Conservation (phyloP, 139 green algal species). For the Ettlia oleoabundans region DNA sequence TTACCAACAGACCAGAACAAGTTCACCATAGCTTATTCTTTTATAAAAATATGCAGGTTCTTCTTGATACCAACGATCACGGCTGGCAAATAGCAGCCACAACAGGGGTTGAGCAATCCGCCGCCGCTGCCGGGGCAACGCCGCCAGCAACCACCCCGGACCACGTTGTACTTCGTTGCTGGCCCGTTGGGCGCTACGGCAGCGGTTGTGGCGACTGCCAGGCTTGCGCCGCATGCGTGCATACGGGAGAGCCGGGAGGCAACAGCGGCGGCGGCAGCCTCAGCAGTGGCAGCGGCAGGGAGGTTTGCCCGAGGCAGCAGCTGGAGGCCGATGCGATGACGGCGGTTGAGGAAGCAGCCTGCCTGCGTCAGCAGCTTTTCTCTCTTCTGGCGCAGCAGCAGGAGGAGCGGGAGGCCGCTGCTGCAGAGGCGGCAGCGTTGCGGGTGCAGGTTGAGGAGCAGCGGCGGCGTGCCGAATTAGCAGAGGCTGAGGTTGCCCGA, state of each 20-base stretch:
- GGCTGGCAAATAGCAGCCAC: too few species aligned
- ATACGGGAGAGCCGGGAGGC: not conserved
- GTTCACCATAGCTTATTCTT: too few species aligned
- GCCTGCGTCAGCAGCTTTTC: not conserved
- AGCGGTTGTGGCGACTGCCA: not conserved
- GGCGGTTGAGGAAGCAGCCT: not conserved
- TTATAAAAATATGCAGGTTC: too few species aligned
- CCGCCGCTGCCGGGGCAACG: too few species aligned
- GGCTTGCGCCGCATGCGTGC: too few species aligned
- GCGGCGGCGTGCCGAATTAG: not conserved
- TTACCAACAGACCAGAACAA: too few species aligned
- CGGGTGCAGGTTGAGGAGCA: not conserved
- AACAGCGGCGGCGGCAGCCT: not conserved
- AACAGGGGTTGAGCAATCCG: too few species aligned
- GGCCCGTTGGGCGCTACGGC: too few species aligned
- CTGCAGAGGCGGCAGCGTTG: not conserved
- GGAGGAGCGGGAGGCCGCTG: not conserved
- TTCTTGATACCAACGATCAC: too few species aligned
- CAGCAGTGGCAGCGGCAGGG: not conserved
- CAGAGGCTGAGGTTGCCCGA: not conserved
- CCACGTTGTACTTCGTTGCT: too few species aligned
- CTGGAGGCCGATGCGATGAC: not conserved
- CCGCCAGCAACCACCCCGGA: too few species aligned
- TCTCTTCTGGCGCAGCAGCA: not conserved
- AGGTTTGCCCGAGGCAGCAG: not conserved